Evolutionary conservation across 805 yeast genomes (phyloP), one percentile per base, ranked within the genome.

Genomic region (Jamesozyma jinghongensis): DNA sequence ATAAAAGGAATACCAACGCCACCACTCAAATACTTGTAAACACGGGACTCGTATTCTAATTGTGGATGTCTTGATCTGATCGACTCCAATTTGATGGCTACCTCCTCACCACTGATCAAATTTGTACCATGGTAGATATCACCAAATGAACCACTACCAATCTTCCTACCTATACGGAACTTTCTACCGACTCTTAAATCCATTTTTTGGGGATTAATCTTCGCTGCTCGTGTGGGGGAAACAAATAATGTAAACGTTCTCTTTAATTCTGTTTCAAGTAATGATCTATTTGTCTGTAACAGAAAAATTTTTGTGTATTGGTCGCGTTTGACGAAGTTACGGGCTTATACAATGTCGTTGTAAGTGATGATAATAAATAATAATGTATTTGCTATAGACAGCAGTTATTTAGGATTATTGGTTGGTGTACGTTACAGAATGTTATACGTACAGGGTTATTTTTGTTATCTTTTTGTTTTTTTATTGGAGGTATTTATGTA

Each of bases 1-100:
- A 90, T 87, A 65, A 87, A 88, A 3, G 98, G 97, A 43, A 90
- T 87, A 26, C 98, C 97, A 29, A 90, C 90, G 26, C 97, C 97
- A 29, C 97, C 98, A 49, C 94, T 81, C 40, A 90, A 68, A 2
- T 95, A 88, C 59, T 84, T 86, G 69, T 90, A 90, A 27, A 92
- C 97, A 52, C 94, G 79, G 13, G 97, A 95, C 65, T 90, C 98
- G 61, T 90, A 92, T 57, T 90, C 97, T 50, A 90, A 73, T 66
- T 90, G 98, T 1, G 98, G 97, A 61, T 92, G 97, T 58, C 86
- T 85, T 2, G 97, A 95, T 43, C 81, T 73, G 40, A 84, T 77
- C 48, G 84, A 81, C 61, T 90, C 98, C 47, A 90, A 71, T 63
- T 90, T 90, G 70, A 90, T 90, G 50, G 97, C 98, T 40, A 92